A percentile compares a stretch with the other conserved stretches of the same genome.
These are phyloP conservation scores for Schizophyllum amplum DNA, from an alignment of 1,284 basidiomycete species.

Conservation along the genomic window DNA sequence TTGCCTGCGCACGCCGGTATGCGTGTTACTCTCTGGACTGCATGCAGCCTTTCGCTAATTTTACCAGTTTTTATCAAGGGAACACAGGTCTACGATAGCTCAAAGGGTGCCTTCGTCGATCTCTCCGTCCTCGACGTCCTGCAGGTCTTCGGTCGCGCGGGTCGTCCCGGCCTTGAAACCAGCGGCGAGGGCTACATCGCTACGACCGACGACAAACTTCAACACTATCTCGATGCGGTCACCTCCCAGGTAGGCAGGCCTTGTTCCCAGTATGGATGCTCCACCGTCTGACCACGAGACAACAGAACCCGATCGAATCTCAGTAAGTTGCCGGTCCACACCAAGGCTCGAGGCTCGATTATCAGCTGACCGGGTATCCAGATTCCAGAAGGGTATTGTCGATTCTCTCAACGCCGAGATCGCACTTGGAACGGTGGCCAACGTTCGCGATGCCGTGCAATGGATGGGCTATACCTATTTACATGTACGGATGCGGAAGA, in stretches of 20 bases:
- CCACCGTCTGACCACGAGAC: slow-evolving; percentile 4
- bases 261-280: slow-evolving; percentile 2
- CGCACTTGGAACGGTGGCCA: slow-evolving; percentile 90
- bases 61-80: slow-evolving; percentile 89
- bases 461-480: slow-evolving; percentile 99
- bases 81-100: slow-evolving; percentile 92
- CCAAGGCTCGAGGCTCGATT: background rate
- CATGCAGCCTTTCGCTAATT: slow-evolving; percentile 2
- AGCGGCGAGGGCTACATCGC: slow-evolving; percentile 98
- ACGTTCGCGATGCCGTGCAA: slow-evolving; percentile 79
- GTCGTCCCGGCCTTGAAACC: slow-evolving; percentile 91
- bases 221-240: slow-evolving; percentile 87
- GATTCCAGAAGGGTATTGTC: slow-evolving; percentile 82
- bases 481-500: slow-evolving; percentile 92
- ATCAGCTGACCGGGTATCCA: slow-evolving; percentile 23
- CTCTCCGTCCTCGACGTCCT: slow-evolving; percentile 94
- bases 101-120: slow-evolving; percentile 86
- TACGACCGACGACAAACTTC: slow-evolving; percentile 88
- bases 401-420: slow-evolving; percentile 97
- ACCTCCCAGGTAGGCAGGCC: slow-evolving; percentile 64
- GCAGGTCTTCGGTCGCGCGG: slow-evolving; percentile 96
- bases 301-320: slow-evolving; percentile 91
- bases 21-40: slow-evolving; percentile 13
- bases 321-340: slow-evolving; percentile 44
- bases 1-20: slow-evolving; percentile 93